Conservation (phyloP, 495 filamentous ascomycete genomes). For the Cercophora sp. region DNA sequence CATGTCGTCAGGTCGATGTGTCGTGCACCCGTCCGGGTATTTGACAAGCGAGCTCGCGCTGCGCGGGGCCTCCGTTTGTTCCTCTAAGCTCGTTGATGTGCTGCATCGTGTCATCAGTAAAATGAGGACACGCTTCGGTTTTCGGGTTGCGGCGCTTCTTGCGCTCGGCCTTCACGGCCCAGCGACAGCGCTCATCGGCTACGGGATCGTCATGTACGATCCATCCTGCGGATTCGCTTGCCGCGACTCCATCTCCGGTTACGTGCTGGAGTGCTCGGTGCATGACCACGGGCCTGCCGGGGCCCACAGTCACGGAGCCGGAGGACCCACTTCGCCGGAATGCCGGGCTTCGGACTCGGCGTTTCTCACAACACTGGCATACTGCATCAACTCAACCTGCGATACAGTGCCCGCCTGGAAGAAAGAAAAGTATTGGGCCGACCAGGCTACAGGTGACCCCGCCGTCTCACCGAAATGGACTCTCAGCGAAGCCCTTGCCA, state of each 20-base stretch:
- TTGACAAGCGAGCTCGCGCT: too few species aligned
- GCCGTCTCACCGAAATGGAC: conserved; percentile 9
- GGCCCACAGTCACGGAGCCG: neutral
- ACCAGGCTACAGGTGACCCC: conserved; percentile 2
- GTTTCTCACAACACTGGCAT: conserved; percentile 36
- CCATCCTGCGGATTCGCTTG: conserved; percentile 34
- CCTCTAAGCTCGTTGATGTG: too few species aligned
- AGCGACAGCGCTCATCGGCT: conserved; percentile 19
- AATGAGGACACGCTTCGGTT: too few species aligned
- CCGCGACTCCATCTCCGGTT: conserved; percentile 19
- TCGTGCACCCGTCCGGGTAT: too few species aligned
- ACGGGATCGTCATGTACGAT: conserved; percentile 32
- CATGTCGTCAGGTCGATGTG: too few species aligned
- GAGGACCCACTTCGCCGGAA: conserved; percentile 20
- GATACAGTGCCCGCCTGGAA: conserved; percentile 11
- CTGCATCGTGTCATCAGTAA: too few species aligned
- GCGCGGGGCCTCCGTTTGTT: too few species aligned
- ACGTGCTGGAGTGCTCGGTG: conserved; percentile 28
- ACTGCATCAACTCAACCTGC: conserved; percentile 34
- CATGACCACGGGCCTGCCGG: conserved; percentile 4
- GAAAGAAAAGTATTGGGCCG: conserved; percentile 32
- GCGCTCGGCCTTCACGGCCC: neutral
- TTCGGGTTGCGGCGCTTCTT: neutral
- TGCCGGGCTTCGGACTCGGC: conserved; percentile 33
- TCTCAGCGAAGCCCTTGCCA: conserved; percentile 18